These are phyloP conservation scores for Pueraria montana DNA, from an alignment of 306 rosid genomes.

Conservation along the genomic window DNA sequence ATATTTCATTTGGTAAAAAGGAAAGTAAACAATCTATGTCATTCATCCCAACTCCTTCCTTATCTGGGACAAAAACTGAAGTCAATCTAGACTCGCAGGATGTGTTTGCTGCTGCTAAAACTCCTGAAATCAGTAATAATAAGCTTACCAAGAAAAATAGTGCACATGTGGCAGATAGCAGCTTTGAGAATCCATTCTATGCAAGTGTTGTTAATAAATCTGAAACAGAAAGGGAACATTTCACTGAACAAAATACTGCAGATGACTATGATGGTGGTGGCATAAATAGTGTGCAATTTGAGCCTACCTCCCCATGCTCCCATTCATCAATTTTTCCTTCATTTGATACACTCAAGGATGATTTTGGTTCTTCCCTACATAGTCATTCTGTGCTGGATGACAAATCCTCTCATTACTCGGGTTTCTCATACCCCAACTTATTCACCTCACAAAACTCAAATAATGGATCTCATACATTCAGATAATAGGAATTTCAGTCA, in stretches of 20 bases:
- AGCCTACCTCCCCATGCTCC: conserved; percentile 46
- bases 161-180: conserved; percentile 52
- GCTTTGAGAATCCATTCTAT: conserved; percentile 74
- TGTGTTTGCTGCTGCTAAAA: background rate
- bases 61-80: conserved; percentile 59
- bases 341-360: conserved; percentile 52
- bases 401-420: conserved; percentile 55
- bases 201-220: conserved; percentile 42
- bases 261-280: conserved; percentile 38
- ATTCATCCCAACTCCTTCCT: conserved; percentile 59
- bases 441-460: conserved; percentile 66
- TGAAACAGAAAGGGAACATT: conserved; percentile 47
- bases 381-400: conserved; percentile 45
- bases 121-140: background rate
- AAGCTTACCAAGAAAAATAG: conserved; percentile 61
- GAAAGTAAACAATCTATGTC: conserved; percentile 80
- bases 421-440: conserved; percentile 80
- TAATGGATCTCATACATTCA: conserved; percentile 57
- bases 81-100: conserved; percentile 27
- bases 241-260: conserved; percentile 42
- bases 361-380: conserved; percentile 53
- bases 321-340: conserved; percentile 59
- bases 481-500: conserved; percentile 56
- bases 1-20: conserved; percentile 56
- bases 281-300: conserved; percentile 41